A percentile compares a stretch with the other conserved stretches of the same genome.
Evolutionary conservation across 495 filamentous ascomycete species (phyloP).

Genomic region (Annulohypoxylon bovei): DNA sequence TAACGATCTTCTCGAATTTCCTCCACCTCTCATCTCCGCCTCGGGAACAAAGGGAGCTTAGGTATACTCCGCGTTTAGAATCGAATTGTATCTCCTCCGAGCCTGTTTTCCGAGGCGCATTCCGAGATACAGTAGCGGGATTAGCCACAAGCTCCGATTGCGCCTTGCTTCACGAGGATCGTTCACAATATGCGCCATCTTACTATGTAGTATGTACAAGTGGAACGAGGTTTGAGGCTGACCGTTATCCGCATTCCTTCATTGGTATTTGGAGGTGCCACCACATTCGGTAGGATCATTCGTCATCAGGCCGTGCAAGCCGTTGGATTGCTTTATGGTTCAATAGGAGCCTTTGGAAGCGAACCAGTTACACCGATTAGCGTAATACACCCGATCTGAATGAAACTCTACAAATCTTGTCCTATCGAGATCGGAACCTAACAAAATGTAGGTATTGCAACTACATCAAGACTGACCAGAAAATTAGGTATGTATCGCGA

Average conservation of each 20-base stretch:
- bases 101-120: constrained; percentile 15
- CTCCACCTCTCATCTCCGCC: neutral
- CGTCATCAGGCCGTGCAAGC: constrained; percentile 6
- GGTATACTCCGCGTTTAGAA: neutral
- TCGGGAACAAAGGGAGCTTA: neutral
- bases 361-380: neutral
- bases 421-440: neutral
- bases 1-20: neutral
- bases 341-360: neutral
- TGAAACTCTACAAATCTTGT: neutral
- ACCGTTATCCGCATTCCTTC: constrained; percentile 8
- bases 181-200: neutral
- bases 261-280: neutral
- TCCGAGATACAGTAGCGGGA: constrained; percentile 13
- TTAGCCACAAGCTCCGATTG: constrained; percentile 19
- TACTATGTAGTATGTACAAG: neutral
- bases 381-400: neutral
- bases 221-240: constrained; percentile 15
- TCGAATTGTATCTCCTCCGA: constrained; percentile 15
- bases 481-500: neutral
- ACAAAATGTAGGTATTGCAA: neutral
- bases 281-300: neutral
- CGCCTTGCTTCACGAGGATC: constrained; percentile 7
- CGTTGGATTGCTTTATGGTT: neutral
- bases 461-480: neutral